Conservation (phyloP, 2,329 filamentous ascomycete species). For the Pyrenochaeta sp. region DNA sequence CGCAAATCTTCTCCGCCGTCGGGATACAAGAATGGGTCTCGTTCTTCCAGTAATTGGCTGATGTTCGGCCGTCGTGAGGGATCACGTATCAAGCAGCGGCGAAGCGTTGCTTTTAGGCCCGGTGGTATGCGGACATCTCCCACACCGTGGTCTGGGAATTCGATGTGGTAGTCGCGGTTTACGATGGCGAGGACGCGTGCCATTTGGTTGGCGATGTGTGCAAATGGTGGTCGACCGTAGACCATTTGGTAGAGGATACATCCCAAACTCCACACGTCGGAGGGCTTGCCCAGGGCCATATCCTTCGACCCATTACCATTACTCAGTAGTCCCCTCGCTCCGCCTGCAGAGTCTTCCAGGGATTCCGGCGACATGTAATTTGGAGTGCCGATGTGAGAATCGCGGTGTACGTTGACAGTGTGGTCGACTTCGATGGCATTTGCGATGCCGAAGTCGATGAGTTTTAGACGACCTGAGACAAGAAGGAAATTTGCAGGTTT, state of each 20-base stretch:
- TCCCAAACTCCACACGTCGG: constrained; percentile 93
- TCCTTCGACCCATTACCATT: constrained; percentile 66
- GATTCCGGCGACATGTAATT: constrained; percentile 99
- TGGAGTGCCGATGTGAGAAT: constrained; percentile 92
- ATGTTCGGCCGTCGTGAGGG: constrained; percentile 65
- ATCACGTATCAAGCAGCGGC: constrained; percentile 67
- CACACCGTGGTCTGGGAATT: constrained; percentile 74
- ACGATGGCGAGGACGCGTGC: constrained; percentile 87
- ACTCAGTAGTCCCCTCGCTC: constrained; percentile 52
- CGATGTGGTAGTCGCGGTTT: constrained; percentile 76
- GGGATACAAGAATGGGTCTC: constrained; percentile 67
- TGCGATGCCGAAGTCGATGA: constrained; percentile 98
- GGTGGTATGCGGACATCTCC: constrained; percentile 67
- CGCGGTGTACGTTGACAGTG: constrained; percentile 96
- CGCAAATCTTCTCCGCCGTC: constrained; percentile 62
- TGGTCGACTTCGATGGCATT: constrained; percentile 96
- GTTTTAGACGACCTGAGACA: constrained; percentile 86
- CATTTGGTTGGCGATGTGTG: constrained; percentile 87
- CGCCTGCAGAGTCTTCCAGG: constrained; percentile 83
- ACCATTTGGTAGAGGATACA: constrained; percentile 99
- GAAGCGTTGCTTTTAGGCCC: constrained; percentile 64
- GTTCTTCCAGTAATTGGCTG: constrained; percentile 62
- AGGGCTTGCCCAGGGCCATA: constrained; percentile 95
- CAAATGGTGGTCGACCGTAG: constrained; percentile 95
- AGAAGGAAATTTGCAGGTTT: constrained; percentile 98